A percentile compares a stretch with the other conserved stretches of the same genome.
Conservation (phyloP, 116 monocot species). For the Zostera marina region DNA sequence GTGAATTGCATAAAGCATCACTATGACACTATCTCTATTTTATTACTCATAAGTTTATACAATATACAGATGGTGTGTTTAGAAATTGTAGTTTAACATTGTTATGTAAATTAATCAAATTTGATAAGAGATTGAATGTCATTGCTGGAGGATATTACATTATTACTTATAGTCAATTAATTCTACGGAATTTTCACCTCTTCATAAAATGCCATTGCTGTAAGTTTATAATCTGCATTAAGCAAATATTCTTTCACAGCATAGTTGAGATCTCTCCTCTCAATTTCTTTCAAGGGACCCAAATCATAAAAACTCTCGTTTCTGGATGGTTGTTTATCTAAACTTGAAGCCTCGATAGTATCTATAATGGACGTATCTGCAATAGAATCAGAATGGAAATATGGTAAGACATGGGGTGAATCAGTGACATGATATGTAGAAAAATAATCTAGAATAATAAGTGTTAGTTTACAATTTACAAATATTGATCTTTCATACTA, state of each 20-base stretch:
- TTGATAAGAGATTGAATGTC: too few species aligned
- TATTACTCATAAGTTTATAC: too few species aligned
- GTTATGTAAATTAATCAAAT: too few species aligned
- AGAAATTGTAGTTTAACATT: too few species aligned
- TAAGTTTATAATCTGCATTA: slow-evolving; percentile 88
- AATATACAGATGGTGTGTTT: too few species aligned
- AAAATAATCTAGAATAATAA: too few species aligned
- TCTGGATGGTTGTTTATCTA: slow-evolving; percentile 10
- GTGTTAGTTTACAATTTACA: too few species aligned
- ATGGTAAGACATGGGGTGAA: background rate
- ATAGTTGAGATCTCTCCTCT: slow-evolving; percentile 79
- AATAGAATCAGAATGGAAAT: background rate
- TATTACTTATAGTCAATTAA: background rate
- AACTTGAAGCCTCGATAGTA: background rate
- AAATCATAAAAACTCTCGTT: slow-evolving; percentile 48
- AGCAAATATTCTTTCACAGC: slow-evolving; percentile 97
- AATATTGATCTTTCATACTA: too few species aligned
- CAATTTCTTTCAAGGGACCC: slow-evolving; percentile 76
- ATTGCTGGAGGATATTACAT: background rate
- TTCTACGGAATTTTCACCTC: slow-evolving; percentile 34
- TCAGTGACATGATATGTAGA: background rate
- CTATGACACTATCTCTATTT: too few species aligned
- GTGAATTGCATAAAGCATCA: too few species aligned
- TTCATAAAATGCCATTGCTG: slow-evolving; percentile 99
- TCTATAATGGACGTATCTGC: background rate